Percentiles rank a stretch among this genome's conserved stretches.
phyloP scores from a whole-genome alignment of 2,329 filamentous ascomycete species.

The Endothia cerciana region DNA sequence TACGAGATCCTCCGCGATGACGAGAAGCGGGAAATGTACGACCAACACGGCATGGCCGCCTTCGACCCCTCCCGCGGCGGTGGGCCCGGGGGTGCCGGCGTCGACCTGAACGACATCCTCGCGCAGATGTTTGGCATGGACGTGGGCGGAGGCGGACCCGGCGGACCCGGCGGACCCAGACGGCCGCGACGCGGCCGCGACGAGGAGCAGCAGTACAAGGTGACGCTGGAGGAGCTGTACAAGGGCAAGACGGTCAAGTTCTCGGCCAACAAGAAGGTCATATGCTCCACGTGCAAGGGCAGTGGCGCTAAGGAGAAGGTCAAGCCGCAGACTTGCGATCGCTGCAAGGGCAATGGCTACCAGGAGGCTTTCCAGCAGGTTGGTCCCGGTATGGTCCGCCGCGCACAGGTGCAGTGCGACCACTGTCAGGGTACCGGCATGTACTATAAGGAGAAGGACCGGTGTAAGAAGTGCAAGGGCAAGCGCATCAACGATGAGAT shows the following conservation, averaged over 20 bases:
- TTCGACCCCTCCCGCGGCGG: conserved; percentile 76
- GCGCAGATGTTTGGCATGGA: conserved; percentile 89
- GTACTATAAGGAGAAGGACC: conserved; percentile 93
- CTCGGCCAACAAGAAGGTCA: conserved; percentile 88
- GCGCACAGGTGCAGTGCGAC: conserved; percentile 78
- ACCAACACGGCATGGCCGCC: conserved; percentile 92
- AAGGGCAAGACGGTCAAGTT: conserved; percentile 99
- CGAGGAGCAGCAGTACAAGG: conserved; percentile 89
- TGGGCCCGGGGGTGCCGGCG: conserved; percentile 66
- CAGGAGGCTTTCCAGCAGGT: conserved; percentile 80
- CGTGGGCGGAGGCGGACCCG: conserved; percentile 57
- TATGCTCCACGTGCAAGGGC: conserved; percentile 87
- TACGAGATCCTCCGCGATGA: conserved; percentile 99
- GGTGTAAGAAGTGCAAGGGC: conserved; percentile 99
- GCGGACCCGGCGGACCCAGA: conserved; percentile 41
- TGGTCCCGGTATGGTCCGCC: conserved; percentile 83
- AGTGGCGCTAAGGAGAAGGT: conserved; percentile 90
- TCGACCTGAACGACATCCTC: conserved; percentile 90
- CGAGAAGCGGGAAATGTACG: conserved; percentile 88
- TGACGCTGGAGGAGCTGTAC: conserved; percentile 92
- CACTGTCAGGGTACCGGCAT: conserved; percentile 84
- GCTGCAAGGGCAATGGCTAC: conserved; percentile 80
- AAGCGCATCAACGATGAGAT: conserved; percentile 83
- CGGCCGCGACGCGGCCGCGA: conserved; percentile 72
- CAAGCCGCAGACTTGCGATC: conserved; percentile 79